Evolutionary conservation across 1,284 basidiomycete genomes (phyloP), one percentile per base, ranked within the genome.

Genomic region (Dichomitus squalens): DNA sequence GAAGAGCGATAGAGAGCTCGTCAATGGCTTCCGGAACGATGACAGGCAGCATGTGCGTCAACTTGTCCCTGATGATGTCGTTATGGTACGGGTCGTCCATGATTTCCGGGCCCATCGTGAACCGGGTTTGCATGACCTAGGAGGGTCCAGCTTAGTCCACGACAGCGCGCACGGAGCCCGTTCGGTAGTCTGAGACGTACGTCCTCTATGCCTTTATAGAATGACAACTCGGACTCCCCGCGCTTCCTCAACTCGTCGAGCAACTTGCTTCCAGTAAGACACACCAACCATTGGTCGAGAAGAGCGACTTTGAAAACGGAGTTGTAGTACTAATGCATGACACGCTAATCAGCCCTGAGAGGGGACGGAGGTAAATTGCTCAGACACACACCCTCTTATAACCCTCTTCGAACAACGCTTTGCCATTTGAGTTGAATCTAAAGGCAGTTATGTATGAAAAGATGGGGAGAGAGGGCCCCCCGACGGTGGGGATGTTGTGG

Each of bases 221-320:
- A 69, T 0, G 77, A 80, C 12, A 82, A 57, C 3, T 66, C 59
- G 16, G 76, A 71, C 9, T 77, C 77, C 0, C 71, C 64, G 1
- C 75, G 72, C 35, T 64, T 74, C 0, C 72, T 67, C 12, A 82
- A 48, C 35, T 83, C 80, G 8, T 81, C 75, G 5, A 77, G 63
- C 16, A 72, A 58, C n/a, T 67, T 57, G 0, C 55, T 68, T 3
- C 66, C 72, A 20, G 65, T 72, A 1, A 80, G 53, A 20, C 81
- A 29, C 20, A 83, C 68, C 0, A 71, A 53, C 81, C 79, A 82
- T 38, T 65, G 60, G 29, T 68, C 65, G 1, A 71, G 53, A 1
- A 69, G 64, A 0, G 79, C 66, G 1, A 83, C 58, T 56, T 76
- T 80, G 71, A 80, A 82, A 0, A 72, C 60, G 0, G 52, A 49